phyloP scores from a whole-genome alignment of 257 asterid genomes.

The Plantago ovata region DNA sequence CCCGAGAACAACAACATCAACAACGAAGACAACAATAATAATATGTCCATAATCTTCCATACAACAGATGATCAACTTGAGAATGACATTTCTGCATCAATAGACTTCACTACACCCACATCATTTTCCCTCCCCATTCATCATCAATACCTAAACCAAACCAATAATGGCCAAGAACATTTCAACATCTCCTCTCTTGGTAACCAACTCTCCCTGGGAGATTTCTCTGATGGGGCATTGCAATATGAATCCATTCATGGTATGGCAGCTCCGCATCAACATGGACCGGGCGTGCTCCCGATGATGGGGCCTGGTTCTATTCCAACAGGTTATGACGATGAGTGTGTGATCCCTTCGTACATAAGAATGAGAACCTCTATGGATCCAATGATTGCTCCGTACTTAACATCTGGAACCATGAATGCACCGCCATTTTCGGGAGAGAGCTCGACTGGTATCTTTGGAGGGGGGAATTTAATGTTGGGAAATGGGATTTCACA shows the following conservation, averaged over 20 bases:
- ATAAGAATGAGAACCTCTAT: slow-evolving; percentile 36
- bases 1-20: slow-evolving; percentile 3
- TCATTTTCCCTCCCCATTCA: slow-evolving; percentile 32
- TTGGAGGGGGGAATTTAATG: slow-evolving; percentile 33
- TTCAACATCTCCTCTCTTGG: slow-evolving; percentile 30
- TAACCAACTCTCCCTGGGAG: slow-evolving; percentile 24
- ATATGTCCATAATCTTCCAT: slow-evolving; percentile 40
- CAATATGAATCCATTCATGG: slow-evolving; percentile 23
- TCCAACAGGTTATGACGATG: slow-evolving; percentile 39
- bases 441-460: slow-evolving; percentile 40
- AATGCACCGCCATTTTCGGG: slow-evolving; percentile 35
- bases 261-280: slow-evolving; percentile 2
- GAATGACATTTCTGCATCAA: slow-evolving; percentile 73
- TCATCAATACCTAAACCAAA: slow-evolving; percentile 31
- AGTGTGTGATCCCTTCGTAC: slow-evolving; percentile 41
- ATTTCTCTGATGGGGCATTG: slow-evolving; percentile 21
- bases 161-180: slow-evolving; percentile 34
- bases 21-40: slow-evolving; percentile 5
- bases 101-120: slow-evolving; percentile 52
- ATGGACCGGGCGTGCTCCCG: slow-evolving; percentile 18
- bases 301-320: slow-evolving; percentile 40
- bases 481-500: slow-evolving; percentile 46
- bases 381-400: slow-evolving; percentile 45
- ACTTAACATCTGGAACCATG: slow-evolving; percentile 33
- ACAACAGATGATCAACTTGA: slow-evolving; percentile 42